Conservation (phyloP, 352 stramenopile species). For the Phytophthora sp. region DNA sequence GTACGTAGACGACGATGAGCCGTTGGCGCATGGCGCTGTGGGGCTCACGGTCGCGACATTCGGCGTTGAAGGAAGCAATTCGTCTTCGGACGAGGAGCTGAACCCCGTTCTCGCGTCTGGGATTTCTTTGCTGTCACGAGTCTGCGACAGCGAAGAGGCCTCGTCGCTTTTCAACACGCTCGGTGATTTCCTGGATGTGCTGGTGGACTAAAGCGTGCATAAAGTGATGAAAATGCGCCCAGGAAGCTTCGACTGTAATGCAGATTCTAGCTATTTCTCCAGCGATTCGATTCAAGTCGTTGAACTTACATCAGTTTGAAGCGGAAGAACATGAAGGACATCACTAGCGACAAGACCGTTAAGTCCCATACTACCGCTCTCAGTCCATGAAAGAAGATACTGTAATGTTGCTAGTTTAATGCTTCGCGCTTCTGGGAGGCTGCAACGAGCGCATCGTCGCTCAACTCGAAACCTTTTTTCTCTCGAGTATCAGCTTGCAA, state of each 20-base stretch:
- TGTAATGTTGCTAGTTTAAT: no score
- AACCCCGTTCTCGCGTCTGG: slow-evolving; percentile 49
- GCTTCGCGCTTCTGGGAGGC: no score
- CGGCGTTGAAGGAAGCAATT: slow-evolving; percentile 18
- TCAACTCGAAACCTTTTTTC: no score
- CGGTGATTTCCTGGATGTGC: slow-evolving; percentile 70
- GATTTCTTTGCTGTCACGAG: slow-evolving; percentile 57
- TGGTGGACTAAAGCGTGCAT: slow-evolving; percentile 51
- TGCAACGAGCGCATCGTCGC: no score
- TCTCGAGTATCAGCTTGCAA: no score
- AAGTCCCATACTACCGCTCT: no score
- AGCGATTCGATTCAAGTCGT: no score
- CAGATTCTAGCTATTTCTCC: slow-evolving; percentile 9
- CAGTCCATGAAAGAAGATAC: no score
- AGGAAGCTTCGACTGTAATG: slow-evolving; percentile 9
- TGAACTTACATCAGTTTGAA: no score
- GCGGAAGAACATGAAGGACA: no score
- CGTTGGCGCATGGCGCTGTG: neutral
- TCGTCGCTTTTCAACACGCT: slow-evolving; percentile 74
- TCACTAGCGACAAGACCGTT: no score
- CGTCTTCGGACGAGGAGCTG: slow-evolving; percentile 24
- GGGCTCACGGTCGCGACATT: slow-evolving; percentile 29
- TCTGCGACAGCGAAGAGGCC: slow-evolving; percentile 69
- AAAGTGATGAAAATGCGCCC: neutral
- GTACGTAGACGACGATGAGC: slow-evolving; percentile 35